Conservation (phyloP, 2,329 filamentous ascomycete genomes). For the Aspergillus ruber region DNA sequence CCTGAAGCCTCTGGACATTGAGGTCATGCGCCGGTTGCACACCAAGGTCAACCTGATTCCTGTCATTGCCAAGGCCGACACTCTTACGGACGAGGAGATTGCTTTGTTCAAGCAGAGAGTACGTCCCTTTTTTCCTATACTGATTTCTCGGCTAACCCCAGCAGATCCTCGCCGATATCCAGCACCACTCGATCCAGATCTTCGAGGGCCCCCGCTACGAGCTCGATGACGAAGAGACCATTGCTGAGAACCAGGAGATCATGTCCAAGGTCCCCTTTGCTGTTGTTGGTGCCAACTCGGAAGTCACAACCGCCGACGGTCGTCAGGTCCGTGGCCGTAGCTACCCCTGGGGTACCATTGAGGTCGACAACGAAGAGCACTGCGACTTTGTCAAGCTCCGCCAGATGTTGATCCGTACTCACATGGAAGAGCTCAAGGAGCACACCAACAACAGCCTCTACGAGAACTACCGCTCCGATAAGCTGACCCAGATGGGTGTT, state of each 20-base stretch:
- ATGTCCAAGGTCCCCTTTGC: constrained; percentile 99
- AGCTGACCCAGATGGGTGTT: constrained; percentile 97
- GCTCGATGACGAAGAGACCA: constrained; percentile 97
- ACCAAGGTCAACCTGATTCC: constrained; percentile 99
- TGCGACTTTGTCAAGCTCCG: constrained; percentile 99
- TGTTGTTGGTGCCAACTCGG: constrained; percentile 92
- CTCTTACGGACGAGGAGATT: constrained; percentile 95
- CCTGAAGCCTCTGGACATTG: constrained; percentile 95
- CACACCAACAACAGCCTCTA: constrained; percentile 98
- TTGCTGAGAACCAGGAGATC: constrained; percentile 99
- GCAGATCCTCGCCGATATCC: constrained; percentile 93
- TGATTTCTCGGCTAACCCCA: constrained; percentile 14
- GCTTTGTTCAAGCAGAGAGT: constrained; percentile 91
- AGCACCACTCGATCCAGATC: constrained; percentile 96
- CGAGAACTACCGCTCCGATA: constrained; percentile 99
- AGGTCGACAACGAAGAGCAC: constrained; percentile 99
- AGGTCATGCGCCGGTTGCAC: constrained; percentile 98
- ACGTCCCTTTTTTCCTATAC: constrained; percentile 37
- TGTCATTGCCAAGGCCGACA: constrained; percentile 98
- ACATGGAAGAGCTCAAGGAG: constrained; percentile 99
- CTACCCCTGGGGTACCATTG: constrained; percentile 97
- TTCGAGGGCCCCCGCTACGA: constrained; percentile 98
- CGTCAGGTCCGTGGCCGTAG: constrained; percentile 92
- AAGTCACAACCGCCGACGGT: constrained; percentile 84
- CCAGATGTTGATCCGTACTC: constrained; percentile 98